These are phyloP conservation scores for Ustilago vetiveriae DNA, from an alignment of 1,284 basidiomycete genomes.

Conservation along the genomic window DNA sequence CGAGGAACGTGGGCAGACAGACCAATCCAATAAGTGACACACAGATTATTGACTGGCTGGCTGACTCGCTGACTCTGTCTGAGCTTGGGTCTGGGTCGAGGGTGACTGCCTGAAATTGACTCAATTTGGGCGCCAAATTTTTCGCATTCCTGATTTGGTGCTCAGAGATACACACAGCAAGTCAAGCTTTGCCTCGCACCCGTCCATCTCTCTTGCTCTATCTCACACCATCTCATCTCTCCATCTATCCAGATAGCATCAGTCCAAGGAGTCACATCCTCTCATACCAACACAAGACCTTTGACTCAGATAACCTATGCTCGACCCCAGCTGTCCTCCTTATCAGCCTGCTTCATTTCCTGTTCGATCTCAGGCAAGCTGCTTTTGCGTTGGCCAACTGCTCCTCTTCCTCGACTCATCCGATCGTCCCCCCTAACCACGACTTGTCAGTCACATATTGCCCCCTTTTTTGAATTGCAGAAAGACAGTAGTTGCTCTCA, in stretches of 20 bases:
- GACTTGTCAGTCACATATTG: not conserved
- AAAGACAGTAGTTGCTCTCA: too few species aligned
- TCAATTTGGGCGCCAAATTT: not conserved
- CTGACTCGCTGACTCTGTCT: too few species aligned
- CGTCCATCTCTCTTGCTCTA: not conserved
- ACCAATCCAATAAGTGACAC: too few species aligned
- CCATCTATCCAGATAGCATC: not conserved
- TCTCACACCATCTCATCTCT: conserved; percentile 2
- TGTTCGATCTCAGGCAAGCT: conserved; percentile 34
- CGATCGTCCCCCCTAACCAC: conserved; percentile 58
- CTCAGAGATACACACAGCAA: too few species aligned
- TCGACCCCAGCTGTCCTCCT: conserved; percentile 60
- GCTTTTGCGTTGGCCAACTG: conserved; percentile 47
- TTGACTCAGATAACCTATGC: conserved; percentile 49
- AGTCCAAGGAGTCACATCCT: conserved; percentile 40
- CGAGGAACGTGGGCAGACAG: too few species aligned
- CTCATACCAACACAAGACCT: not conserved
- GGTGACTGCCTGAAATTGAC: too few species aligned
- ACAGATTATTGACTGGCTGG: too few species aligned
- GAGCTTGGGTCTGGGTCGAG: too few species aligned
- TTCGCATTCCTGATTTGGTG: too few species aligned
- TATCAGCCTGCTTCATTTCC: conserved; percentile 48
- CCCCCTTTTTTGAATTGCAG: not conserved
- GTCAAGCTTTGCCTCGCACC: not conserved
- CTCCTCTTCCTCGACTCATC: conserved; percentile 61